phyloP scores from a whole-genome alignment of 2,329 filamentous ascomycete genomes.

The Alternaria longipes region DNA sequence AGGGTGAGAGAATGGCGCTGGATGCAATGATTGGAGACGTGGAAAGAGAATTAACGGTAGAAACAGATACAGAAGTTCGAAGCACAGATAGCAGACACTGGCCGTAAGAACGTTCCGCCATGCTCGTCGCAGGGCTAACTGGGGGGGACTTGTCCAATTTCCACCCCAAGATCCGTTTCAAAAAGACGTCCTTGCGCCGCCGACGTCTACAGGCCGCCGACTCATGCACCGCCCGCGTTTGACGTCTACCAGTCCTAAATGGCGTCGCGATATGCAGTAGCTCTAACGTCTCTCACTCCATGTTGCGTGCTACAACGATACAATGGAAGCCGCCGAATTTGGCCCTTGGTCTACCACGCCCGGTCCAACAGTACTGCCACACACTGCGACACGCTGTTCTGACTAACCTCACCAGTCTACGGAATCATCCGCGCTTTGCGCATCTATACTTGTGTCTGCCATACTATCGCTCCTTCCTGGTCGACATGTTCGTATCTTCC shows the following conservation, averaged over 20 bases:
- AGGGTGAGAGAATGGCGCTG: neutral
- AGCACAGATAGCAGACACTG: conserved; percentile 1
- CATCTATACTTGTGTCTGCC: neutral
- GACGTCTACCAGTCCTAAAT: conserved; percentile 12
- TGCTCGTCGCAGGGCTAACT: neutral
- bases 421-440: neutral
- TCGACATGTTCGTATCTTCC: neutral
- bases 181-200: conserved; percentile 9
- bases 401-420: neutral
- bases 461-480: neutral
- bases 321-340: neutral
- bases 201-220: conserved; percentile 7
- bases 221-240: conserved; percentile 19
- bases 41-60: neutral
- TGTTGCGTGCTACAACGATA: neutral
- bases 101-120: neutral
- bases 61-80: neutral
- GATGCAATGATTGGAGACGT: neutral
- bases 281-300: neutral
- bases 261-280: conserved; percentile 11
- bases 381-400: neutral
- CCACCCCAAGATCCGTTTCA: conserved; percentile 12
- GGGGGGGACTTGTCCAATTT: neutral
- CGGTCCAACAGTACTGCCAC: neutral
- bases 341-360: neutral